Conservation (phyloP, 495 filamentous ascomycete species). For the Penicillium riverlandense region DNA sequence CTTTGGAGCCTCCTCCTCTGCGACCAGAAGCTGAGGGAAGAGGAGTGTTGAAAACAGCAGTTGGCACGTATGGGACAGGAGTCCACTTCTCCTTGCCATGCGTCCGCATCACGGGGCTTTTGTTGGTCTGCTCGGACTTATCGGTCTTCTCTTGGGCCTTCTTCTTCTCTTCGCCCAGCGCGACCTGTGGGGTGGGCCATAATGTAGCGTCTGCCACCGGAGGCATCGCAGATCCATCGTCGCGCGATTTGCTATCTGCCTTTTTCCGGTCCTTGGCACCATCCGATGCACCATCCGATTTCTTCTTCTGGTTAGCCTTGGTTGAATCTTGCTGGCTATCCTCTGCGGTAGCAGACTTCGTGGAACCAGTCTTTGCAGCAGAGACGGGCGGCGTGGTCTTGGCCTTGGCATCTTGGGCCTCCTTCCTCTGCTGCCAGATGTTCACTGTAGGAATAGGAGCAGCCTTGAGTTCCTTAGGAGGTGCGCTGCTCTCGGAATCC, state of each 20-base stretch:
- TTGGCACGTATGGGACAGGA: slow-evolving; percentile 64
- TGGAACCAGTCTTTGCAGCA: slow-evolving; percentile 18
- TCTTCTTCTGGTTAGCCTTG: slow-evolving; percentile 45
- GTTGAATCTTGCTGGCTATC: slow-evolving; percentile 28
- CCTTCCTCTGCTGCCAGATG: slow-evolving; percentile 70
- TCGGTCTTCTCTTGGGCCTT: slow-evolving; percentile 58
- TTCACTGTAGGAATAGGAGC: slow-evolving; percentile 80
- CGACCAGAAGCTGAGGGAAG: slow-evolving; percentile 54
- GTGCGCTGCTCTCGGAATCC: slow-evolving; percentile 37
- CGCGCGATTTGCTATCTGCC: slow-evolving; percentile 32
- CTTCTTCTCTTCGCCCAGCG: slow-evolving; percentile 65
- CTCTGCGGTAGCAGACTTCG: slow-evolving; percentile 31
- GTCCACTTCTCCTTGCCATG: slow-evolving; percentile 69
- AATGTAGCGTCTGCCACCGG: slow-evolving; percentile 64
- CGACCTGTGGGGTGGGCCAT: slow-evolving; percentile 88
- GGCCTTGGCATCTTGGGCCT: slow-evolving; percentile 59
- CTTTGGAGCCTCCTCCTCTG: slow-evolving; percentile 55
- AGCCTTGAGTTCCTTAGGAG: slow-evolving; percentile 63
- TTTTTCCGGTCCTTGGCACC: slow-evolving; percentile 35
- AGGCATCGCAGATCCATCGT: slow-evolving; percentile 36
- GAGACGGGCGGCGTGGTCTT: slow-evolving; percentile 37
- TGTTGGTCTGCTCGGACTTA: slow-evolving; percentile 62
- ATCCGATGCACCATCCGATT: slow-evolving; percentile 24
- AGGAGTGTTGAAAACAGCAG: slow-evolving; percentile 75
- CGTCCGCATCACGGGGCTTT: slow-evolving; percentile 41